A percentile compares a stretch with the other conserved stretches of the same genome.
phyloP scores from a whole-genome alignment of 2,329 filamentous ascomycete species.

The Fusarium mangiferae region DNA sequence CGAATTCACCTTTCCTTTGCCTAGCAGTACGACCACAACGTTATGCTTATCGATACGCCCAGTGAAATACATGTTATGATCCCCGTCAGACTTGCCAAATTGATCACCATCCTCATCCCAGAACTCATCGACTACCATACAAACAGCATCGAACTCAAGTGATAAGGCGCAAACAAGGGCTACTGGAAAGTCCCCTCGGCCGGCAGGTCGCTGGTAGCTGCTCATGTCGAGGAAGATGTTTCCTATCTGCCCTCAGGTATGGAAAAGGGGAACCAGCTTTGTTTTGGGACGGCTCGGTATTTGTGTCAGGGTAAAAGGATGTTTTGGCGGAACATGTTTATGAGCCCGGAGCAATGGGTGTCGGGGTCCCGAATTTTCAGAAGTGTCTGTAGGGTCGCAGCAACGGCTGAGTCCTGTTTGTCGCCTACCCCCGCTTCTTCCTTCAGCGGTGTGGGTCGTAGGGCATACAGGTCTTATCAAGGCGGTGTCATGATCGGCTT shows the following conservation, averaged over 20 bases:
- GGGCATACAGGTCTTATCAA: background rate
- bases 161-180: background rate
- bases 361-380: fast-evolving
- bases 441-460: too few relatives aligned
- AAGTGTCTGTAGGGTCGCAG: background rate
- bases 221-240: background rate
- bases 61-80: background rate
- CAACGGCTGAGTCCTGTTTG: background rate
- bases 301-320: too few relatives aligned
- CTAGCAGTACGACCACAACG: background rate
- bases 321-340: background rate
- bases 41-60: background rate
- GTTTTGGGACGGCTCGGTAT: fast-evolving
- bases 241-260: fast-evolving
- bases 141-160: background rate
- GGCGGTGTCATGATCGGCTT: background rate
- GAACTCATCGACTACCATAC: background rate
- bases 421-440: background rate
- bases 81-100: background rate
- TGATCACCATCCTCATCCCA: background rate
- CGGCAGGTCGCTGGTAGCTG: background rate
- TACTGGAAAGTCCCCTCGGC: background rate
- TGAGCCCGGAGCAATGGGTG: fast-evolving
- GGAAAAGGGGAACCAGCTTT: fast-evolving
- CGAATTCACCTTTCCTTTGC: background rate